phyloP scores from a whole-genome alignment of 2,329 filamentous ascomycete species.

The Dothideomycetes sp. region DNA sequence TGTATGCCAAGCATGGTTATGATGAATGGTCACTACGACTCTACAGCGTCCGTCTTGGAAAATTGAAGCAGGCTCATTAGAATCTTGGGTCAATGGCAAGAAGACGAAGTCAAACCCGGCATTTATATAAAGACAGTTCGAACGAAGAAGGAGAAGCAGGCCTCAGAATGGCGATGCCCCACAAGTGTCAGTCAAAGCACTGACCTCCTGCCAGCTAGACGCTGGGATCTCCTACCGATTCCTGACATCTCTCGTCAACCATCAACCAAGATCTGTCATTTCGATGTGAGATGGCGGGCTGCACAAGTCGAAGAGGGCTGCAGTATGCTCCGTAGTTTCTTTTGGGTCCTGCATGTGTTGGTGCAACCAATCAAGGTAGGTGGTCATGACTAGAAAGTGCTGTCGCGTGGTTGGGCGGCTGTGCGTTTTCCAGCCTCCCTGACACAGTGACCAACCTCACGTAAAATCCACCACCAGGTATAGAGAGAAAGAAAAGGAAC shows the following conservation, averaged over 20 bases:
- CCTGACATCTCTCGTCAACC: constrained; percentile 1
- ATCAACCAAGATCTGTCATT: neutral
- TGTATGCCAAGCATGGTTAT: too few relatives aligned
- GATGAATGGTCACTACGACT: too few relatives aligned
- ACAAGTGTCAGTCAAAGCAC: neutral
- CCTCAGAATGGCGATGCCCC: constrained; percentile 3
- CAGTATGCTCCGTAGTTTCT: neutral
- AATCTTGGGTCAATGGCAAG: too few relatives aligned
- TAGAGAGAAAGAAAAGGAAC: constrained; percentile 6
- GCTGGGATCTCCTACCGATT: constrained; percentile 4
- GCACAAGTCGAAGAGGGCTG: neutral
- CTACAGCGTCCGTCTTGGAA: too few relatives aligned
- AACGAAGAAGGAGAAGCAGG: too few relatives aligned
- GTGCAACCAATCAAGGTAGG: constrained; percentile 3
- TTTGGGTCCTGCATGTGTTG: neutral
- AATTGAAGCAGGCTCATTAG: too few relatives aligned
- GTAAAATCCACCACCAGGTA: constrained; percentile 1
- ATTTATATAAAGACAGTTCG: too few relatives aligned
- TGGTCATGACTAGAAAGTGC: neutral
- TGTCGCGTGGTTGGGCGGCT: constrained; percentile 3
- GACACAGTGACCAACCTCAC: constrained; percentile 6
- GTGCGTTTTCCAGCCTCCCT: constrained; percentile 8
- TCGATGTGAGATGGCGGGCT: constrained; percentile 6
- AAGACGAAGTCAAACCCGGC: too few relatives aligned
- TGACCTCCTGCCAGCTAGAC: neutral